Evolutionary conservation across 176 grass and related monocot genomes (phyloP).

Genomic region (Raddia guianensis): DNA sequence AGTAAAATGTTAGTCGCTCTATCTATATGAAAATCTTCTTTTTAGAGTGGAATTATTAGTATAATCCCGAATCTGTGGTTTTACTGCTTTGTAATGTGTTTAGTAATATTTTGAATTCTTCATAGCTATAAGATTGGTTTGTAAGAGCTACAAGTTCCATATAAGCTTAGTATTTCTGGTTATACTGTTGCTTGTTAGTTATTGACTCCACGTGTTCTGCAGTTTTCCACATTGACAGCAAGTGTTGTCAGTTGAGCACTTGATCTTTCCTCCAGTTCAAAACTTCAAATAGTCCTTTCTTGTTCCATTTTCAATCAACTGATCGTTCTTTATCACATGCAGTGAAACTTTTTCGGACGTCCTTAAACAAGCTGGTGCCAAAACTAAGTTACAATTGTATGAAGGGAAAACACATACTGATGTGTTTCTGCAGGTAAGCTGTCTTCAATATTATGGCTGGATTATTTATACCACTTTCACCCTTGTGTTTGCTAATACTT

Average conservation of each 20-base stretch:
- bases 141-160: conserved; percentile 1
- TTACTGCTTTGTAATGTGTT: neutral
- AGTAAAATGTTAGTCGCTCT: neutral
- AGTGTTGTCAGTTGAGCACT: neutral
- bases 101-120: conserved; percentile 17
- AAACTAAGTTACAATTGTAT: conserved; percentile 73
- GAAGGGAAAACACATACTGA: conserved; percentile 97
- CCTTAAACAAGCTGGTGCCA: conserved; percentile 64
- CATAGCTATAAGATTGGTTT: neutral
- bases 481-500: neutral
- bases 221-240: neutral
- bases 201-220: neutral
- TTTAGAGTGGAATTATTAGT: conserved; percentile 1
- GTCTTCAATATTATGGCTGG: conserved; percentile 5
- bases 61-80: neutral
- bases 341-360: conserved; percentile 65
- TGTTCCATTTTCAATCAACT: conserved; percentile 15
- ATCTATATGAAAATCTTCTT: neutral
- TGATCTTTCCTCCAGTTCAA: neutral
- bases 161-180: neutral
- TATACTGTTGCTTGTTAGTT: neutral
- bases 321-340: conserved; percentile 25
- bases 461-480: neutral
- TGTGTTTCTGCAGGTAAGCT: conserved; percentile 83
- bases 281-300: conserved; percentile 4